A percentile compares a stretch with the other conserved stretches of the same genome.
Evolutionary conservation across 805 yeast species (phyloP).

Genomic region (Metschnikowia arizonensis): DNA sequence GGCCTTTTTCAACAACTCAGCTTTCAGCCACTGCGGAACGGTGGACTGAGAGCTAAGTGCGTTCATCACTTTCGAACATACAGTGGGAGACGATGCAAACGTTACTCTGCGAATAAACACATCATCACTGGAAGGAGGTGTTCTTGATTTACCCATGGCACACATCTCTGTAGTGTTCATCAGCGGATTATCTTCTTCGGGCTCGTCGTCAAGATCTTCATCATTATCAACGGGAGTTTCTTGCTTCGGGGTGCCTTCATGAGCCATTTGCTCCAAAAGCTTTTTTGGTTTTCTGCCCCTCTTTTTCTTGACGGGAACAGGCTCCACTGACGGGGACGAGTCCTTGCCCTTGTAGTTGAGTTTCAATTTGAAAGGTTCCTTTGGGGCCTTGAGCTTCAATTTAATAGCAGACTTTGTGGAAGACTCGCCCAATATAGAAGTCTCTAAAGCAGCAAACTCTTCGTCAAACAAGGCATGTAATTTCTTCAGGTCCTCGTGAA

Average conservation of each 20-base stretch:
- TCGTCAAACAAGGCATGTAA: slow-evolving; percentile 52
- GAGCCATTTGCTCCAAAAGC: slow-evolving; percentile 19
- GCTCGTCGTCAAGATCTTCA: slow-evolving; percentile 10
- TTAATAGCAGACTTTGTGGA: slow-evolving; percentile 21
- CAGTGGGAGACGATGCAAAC: slow-evolving; percentile 13
- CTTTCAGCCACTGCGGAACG: slow-evolving; percentile 19
- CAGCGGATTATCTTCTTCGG: slow-evolving; percentile 4
- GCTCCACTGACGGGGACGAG: slow-evolving; percentile 11
- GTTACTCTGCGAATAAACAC: slow-evolving; percentile 18
- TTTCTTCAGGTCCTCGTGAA: slow-evolving; percentile 65
- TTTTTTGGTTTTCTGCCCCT: slow-evolving; percentile 23
- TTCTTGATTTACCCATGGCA: slow-evolving; percentile 16
- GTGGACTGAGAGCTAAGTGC: slow-evolving; percentile 11
- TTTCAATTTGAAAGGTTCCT: slow-evolving; percentile 26
- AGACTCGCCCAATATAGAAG: slow-evolving; percentile 18
- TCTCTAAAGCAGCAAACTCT: slow-evolving; percentile 29
- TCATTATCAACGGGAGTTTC: slow-evolving; percentile 9
- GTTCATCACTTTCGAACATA: slow-evolving; percentile 10
- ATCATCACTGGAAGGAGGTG: slow-evolving; percentile 15
- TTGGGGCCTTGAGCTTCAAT: slow-evolving; percentile 25
- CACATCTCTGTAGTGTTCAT: slow-evolving; percentile 14
- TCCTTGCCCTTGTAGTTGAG: slow-evolving; percentile 23
- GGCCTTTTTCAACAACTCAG: slow-evolving; percentile 21
- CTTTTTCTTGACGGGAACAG: slow-evolving; percentile 19
- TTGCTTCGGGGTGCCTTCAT: slow-evolving; percentile 12